A percentile compares a stretch with the other conserved stretches of the same genome.
phyloP scores from a whole-genome alignment of 2,329 filamentous ascomycete species.

The Golovinomyces cichoracearum region DNA sequence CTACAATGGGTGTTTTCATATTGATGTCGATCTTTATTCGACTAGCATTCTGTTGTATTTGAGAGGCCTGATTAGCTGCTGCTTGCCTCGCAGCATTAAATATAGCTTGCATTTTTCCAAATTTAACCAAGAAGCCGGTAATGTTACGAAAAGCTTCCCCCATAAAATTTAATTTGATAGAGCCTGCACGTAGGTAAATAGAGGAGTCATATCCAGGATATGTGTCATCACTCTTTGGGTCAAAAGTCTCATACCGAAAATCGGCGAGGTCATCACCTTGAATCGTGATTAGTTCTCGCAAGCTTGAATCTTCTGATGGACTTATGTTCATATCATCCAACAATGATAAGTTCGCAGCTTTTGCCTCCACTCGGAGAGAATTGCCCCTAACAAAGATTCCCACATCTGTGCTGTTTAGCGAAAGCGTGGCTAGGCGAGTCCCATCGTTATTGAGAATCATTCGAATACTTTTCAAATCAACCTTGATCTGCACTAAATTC shows the following conservation, averaged over 20 bases:
- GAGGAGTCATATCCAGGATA: slow-evolving; percentile 93
- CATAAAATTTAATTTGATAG: slow-evolving; percentile 87
- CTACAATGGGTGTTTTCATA: slow-evolving; percentile 82
- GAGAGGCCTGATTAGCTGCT: slow-evolving; percentile 74
- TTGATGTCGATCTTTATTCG: slow-evolving; percentile 86
- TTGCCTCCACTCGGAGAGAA: slow-evolving; percentile 66
- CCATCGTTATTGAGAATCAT: slow-evolving; percentile 95
- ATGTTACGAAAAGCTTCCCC: slow-evolving; percentile 97
- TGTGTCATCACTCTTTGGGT: slow-evolving; percentile 36
- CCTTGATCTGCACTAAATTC: slow-evolving; percentile 56
- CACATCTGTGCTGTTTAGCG: slow-evolving; percentile 75
- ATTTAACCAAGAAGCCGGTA: slow-evolving; percentile 91
- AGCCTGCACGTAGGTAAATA: slow-evolving; percentile 70
- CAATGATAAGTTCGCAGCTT: slow-evolving; percentile 64
- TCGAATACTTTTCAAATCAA: slow-evolving; percentile 76
- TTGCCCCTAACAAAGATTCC: slow-evolving; percentile 67
- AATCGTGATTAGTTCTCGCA: slow-evolving; percentile 76
- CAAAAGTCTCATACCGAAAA: slow-evolving; percentile 93
- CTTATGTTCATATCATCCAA: slow-evolving; percentile 87
- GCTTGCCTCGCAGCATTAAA: slow-evolving; percentile 93
- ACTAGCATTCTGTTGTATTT: slow-evolving; percentile 70
- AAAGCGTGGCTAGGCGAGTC: slow-evolving; percentile 74
- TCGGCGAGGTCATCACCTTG: slow-evolving; percentile 88
- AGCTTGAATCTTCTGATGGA: slow-evolving; percentile 50
- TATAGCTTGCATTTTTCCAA: slow-evolving; percentile 97